phyloP scores from a whole-genome alignment of 306 rosid species.

The Arachis stenosperma region DNA sequence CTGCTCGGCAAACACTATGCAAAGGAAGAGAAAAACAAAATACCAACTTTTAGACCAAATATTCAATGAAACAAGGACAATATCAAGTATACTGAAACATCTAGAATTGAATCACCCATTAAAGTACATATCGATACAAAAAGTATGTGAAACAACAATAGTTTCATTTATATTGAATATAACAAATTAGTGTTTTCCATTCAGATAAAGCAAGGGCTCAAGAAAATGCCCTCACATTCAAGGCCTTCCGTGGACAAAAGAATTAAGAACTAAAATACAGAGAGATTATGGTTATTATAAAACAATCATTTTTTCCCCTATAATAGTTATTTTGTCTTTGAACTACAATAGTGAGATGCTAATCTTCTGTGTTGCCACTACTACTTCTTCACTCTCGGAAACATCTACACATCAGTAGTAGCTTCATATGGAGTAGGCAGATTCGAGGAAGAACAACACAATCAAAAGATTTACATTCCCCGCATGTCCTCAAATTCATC shows the following conservation, averaged over 20 bases:
- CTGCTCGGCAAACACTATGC: too few species aligned
- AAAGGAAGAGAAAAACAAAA: too few species aligned
- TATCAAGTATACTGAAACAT: too few species aligned
- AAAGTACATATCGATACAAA: slow-evolving; percentile 1
- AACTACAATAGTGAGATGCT: slow-evolving; percentile 36
- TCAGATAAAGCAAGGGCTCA: slow-evolving; percentile 34
- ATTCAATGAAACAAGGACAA: too few species aligned
- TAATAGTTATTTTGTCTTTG: slow-evolving; percentile 37
- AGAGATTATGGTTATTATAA: slow-evolving; percentile 28
- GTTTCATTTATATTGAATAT: slow-evolving; percentile 35
- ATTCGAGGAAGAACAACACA: slow-evolving; percentile 29
- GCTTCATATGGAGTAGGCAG: slow-evolving; percentile 34
- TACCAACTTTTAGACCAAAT: too few species aligned
- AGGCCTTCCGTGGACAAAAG: slow-evolving; percentile 32
- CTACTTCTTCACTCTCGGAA: slow-evolving; percentile 38
- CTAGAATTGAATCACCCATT: neutral
- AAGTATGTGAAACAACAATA: slow-evolving; percentile 32
- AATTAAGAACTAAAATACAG: slow-evolving; percentile 23
- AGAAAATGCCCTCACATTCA: slow-evolving; percentile 44
- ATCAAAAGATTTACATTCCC: slow-evolving; percentile 27
- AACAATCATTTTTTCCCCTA: slow-evolving; percentile 5
- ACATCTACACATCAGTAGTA: slow-evolving; percentile 38
- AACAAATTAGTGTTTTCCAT: slow-evolving; percentile 30
- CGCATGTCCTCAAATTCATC: slow-evolving; percentile 36
- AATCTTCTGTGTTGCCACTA: slow-evolving; percentile 21